These are phyloP conservation scores for Helicocarpus griseus DNA, from an alignment of 2,329 filamentous ascomycete genomes.

Conservation along the genomic window DNA sequence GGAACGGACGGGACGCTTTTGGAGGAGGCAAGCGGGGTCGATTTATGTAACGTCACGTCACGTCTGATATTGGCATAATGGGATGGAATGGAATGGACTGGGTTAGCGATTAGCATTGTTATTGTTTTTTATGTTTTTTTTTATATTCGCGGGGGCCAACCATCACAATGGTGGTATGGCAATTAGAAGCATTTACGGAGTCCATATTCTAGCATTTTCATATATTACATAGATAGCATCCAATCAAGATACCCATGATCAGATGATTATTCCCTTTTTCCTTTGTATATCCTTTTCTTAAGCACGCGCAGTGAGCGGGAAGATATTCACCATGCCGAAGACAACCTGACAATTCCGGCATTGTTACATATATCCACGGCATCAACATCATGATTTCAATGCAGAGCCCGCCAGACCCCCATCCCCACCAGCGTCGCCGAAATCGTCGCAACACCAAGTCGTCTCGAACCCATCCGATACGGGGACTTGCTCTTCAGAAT, in stretches of 20 bases:
- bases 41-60: constrained; percentile 26
- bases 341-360: too few species aligned
- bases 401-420: constrained; percentile 56
- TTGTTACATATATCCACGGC: too few species aligned
- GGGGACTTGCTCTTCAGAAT: constrained; percentile 61
- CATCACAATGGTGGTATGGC: not conserved
- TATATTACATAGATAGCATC: constrained; percentile 10
- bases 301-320: too few species aligned
- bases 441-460: constrained; percentile 56
- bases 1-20: constrained; percentile 33
- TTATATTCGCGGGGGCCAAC: constrained; percentile 9
- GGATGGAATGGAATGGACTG: not conserved
- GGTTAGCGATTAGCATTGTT: constrained; percentile 1
- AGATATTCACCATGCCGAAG: too few species aligned
- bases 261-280: not conserved
- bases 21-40: constrained; percentile 40
- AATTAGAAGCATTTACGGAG: constrained; percentile 5
- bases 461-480: constrained; percentile 63
- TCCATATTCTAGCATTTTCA: constrained; percentile 7
- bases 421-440: constrained; percentile 59
- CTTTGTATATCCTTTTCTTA: too few species aligned
- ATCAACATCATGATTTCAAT: constrained; percentile 4
- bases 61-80: not conserved
- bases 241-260: constrained; percentile 11
- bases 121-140: constrained; percentile 12